Evolutionary conservation across 1,139 yeast species (phyloP).

Genomic region (Torulaspora globosa): DNA sequence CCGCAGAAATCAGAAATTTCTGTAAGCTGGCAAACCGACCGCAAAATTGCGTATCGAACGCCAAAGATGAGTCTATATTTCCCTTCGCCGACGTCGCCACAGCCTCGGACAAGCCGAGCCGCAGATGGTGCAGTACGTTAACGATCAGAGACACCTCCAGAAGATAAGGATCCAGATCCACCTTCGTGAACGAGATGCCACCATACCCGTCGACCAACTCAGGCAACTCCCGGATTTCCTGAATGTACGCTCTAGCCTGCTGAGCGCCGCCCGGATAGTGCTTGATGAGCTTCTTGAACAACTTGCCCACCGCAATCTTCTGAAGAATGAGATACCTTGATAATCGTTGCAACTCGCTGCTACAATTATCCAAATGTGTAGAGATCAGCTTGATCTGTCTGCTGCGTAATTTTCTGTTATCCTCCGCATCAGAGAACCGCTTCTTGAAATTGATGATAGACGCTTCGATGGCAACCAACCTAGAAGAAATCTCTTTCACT

Average conservation of each 20-base stretch:
- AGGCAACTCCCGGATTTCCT: slow-evolving; percentile 38
- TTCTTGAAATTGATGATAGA: slow-evolving; percentile 19
- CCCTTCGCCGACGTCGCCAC: slow-evolving; percentile 9
- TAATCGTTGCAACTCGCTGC: slow-evolving; percentile 56
- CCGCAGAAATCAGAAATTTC: slow-evolving; percentile 44
- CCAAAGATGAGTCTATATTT: slow-evolving; percentile 21
- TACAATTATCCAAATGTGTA: slow-evolving; percentile 27
- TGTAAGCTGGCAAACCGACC: slow-evolving; percentile 36
- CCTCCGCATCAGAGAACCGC: background rate
- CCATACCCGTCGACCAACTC: slow-evolving; percentile 36
- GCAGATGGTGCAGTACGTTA: slow-evolving; percentile 44
- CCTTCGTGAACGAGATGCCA: slow-evolving; percentile 53
- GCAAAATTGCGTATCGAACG: slow-evolving; percentile 40
- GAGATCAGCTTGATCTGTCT: slow-evolving; percentile 20
- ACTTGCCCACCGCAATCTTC: slow-evolving; percentile 73
- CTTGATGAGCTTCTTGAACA: slow-evolving; percentile 73
- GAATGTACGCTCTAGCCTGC: slow-evolving; percentile 36
- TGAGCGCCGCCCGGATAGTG: slow-evolving; percentile 43
- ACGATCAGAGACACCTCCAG: slow-evolving; percentile 57
- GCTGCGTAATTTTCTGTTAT: slow-evolving; percentile 7
- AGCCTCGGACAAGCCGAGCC: slow-evolving; percentile 9
- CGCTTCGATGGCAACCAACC: slow-evolving; percentile 30
- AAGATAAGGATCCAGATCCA: slow-evolving; percentile 63
- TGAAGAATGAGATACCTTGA: slow-evolving; percentile 75
- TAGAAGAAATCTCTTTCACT: slow-evolving; percentile 31